Conservation (phyloP, 1,284 basidiomycete genomes). For the Dichomitus squalens region DNA sequence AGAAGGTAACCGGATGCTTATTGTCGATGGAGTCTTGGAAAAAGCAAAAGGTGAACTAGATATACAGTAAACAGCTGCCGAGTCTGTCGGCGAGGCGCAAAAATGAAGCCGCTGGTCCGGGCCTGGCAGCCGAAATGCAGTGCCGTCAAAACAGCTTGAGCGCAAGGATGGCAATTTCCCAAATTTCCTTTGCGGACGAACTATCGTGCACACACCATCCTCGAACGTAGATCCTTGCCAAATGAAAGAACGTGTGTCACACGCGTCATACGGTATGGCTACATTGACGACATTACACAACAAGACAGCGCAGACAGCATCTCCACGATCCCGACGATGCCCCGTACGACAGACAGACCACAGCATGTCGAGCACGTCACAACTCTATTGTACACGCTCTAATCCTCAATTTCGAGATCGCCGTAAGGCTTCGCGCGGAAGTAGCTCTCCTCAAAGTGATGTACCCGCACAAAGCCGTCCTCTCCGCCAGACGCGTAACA, state of each 20-base stretch:
- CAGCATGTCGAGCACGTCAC: background rate
- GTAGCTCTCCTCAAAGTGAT: slow-evolving; percentile 92
- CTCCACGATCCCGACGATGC: slow-evolving; percentile 7
- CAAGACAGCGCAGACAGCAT: background rate
- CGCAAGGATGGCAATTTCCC: slow-evolving; percentile 12
- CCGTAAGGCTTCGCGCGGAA: slow-evolving; percentile 90
- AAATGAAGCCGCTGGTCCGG: slow-evolving; percentile 7
- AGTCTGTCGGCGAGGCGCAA: background rate
- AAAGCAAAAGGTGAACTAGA: background rate
- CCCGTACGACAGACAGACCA: slow-evolving; percentile 3
- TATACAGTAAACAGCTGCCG: background rate
- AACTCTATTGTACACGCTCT: slow-evolving; percentile 17
- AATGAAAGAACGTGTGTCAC: slow-evolving; percentile 22
- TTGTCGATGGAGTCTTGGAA: background rate
- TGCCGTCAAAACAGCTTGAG: slow-evolving; percentile 1
- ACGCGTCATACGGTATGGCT: slow-evolving; percentile 6
- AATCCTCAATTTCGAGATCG: slow-evolving; percentile 77
- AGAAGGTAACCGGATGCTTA: background rate
- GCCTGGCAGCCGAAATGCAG: background rate
- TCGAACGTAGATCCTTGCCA: background rate
- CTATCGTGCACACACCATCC: background rate
- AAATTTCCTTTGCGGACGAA: slow-evolving; percentile 14
- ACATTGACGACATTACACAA: background rate
- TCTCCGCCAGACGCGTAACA: slow-evolving; percentile 95
- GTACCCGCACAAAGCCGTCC: slow-evolving; percentile 93